phyloP scores from a whole-genome alignment of 2,329 filamentous ascomycete species.

The Aurifilum marmelostoma region DNA sequence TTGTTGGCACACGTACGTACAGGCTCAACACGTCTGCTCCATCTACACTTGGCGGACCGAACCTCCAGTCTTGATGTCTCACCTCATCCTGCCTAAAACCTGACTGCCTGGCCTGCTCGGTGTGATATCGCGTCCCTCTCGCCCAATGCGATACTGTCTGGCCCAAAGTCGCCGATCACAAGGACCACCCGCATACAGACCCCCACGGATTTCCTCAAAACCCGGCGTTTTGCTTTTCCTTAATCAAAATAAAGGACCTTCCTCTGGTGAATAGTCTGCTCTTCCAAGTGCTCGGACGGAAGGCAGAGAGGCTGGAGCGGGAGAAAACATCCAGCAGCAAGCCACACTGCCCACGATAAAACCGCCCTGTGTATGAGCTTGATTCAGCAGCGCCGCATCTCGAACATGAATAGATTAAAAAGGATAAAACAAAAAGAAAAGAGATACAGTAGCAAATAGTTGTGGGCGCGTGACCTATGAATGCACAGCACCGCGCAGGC shows the following conservation, averaged over 20 bases:
- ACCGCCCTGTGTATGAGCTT: neutral
- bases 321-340: neutral
- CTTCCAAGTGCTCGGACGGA: neutral
- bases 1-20: too few species aligned
- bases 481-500: neutral
- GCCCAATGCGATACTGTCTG: neutral
- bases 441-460: neutral
- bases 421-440: neutral
- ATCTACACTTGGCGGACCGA: too few species aligned
- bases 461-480: neutral
- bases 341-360: neutral
- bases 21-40: too few species aligned
- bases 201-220: neutral
- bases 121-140: neutral
- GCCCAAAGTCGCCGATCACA: neutral
- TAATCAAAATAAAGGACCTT: neutral
- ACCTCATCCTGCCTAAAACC: conserved; percentile 17
- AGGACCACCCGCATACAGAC: neutral
- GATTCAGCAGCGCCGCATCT: neutral
- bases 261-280: neutral
- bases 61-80: conserved; percentile 9
- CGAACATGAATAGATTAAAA: neutral
- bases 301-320: neutral
- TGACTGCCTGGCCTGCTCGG: neutral
- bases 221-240: neutral